phyloP scores from a whole-genome alignment of 73 alveolate genomes.

The Paraurostyla sp. region DNA sequence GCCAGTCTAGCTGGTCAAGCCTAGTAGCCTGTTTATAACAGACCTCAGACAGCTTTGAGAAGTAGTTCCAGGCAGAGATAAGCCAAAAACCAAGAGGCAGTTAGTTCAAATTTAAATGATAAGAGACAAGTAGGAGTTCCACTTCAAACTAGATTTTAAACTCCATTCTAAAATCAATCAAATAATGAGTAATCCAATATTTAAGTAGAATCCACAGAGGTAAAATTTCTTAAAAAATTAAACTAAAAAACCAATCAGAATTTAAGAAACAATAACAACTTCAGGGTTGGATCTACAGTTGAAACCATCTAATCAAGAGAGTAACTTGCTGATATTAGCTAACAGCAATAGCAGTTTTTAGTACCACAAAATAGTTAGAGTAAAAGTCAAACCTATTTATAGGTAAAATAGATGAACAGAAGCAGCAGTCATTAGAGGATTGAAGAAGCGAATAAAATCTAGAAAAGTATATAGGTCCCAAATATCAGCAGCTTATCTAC shows the following conservation, averaged over 20 bases:
- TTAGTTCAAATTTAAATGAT: too few relatives aligned
- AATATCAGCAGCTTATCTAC: background rate
- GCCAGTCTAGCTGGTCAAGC: too few relatives aligned
- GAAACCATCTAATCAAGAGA: background rate
- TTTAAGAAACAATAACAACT: background rate
- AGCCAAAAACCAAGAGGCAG: too few relatives aligned
- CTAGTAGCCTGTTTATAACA: too few relatives aligned
- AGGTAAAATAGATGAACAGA: background rate
- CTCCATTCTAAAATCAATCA: too few relatives aligned
- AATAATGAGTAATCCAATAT: too few relatives aligned
- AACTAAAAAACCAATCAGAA: background rate
- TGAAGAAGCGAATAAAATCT: background rate
- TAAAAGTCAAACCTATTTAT: background rate
- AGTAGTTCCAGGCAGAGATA: too few relatives aligned
- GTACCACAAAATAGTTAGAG: background rate
- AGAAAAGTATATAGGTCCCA: background rate
- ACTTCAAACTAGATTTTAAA: too few relatives aligned
- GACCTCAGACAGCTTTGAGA: too few relatives aligned
- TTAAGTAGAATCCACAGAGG: background rate
- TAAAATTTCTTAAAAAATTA: background rate
- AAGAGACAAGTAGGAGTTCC: too few relatives aligned
- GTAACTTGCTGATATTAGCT: background rate
- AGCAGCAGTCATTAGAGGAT: constrained; percentile 32
- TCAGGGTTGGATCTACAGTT: background rate
- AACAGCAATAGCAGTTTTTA: background rate